phyloP scores from a whole-genome alignment of 306 rosid genomes.

The Gastrolobium villosum region DNA sequence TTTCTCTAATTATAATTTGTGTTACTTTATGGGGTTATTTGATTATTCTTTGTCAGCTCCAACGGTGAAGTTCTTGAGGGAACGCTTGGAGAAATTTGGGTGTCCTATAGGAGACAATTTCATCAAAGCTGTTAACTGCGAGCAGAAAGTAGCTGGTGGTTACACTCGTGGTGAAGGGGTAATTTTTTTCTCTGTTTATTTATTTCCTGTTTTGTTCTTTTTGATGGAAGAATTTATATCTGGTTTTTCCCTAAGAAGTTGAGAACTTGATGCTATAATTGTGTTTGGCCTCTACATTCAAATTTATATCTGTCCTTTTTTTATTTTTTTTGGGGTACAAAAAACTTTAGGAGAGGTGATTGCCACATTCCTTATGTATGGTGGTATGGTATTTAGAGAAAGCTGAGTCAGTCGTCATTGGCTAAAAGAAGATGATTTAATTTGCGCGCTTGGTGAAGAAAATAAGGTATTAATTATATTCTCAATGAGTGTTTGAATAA shows the following conservation, averaged over 20 bases:
- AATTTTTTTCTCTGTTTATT: constrained; percentile 13
- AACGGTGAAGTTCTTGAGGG: constrained; percentile 71
- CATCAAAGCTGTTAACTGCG: constrained; percentile 69
- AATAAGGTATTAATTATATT: constrained; percentile 8
- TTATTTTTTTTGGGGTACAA: neutral
- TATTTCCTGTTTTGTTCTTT: neutral
- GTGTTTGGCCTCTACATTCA: neutral
- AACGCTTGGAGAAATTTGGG: constrained; percentile 78
- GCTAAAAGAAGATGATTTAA: constrained; percentile 3
- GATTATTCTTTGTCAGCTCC: constrained; percentile 61
- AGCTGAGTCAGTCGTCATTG: neutral
- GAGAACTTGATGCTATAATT: neutral
- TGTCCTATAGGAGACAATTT: constrained; percentile 69
- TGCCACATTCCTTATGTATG: too few relatives aligned
- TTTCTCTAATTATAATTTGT: neutral
- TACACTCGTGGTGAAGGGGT: constrained; percentile 82
- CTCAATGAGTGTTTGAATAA: neutral
- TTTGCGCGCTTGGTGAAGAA: neutral
- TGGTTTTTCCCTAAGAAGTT: neutral
- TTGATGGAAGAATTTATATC: neutral
- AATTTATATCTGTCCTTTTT: neutral
- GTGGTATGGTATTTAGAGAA: neutral
- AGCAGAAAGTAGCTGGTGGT: constrained; percentile 61
- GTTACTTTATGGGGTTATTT: constrained; percentile 6
- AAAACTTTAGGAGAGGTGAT: neutral